Base-by-base conservation (phyloP, 2,329 filamentous ascomycete genomes). In the Ophiocordyceps camponoti-leonardi region DNA sequence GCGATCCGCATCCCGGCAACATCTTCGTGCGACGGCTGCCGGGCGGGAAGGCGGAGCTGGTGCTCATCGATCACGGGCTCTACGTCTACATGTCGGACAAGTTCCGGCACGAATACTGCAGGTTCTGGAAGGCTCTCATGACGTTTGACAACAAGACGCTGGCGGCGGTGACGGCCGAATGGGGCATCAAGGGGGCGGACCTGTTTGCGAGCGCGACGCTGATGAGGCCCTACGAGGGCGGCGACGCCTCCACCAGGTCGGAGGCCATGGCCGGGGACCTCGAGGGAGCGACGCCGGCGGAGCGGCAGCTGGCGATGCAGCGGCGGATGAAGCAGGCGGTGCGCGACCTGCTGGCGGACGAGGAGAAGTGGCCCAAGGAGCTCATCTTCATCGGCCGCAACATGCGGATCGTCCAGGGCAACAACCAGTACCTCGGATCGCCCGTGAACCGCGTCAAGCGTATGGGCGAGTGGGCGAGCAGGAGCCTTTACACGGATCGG, bases 1-100 rank as follows among this genome's bases (percentile, higher is more conserved):
- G 90, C 65, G 92, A 98, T 60, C 92, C 92, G 11, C 92, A 98
- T 58, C 92, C 92, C 1, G 90, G 90, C 26, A 98, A 98, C 65
- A 92, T 96, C 61, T 94, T 98, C 66, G 82, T 96, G 57, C 83
- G 92, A 10, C 81, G 92, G 10, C 71, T 86, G 16, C 83, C 87
- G 1, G 80, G 73, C 41, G 90, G 90, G n/a, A 73, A 78, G 41
- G 74, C 90, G 1, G 87, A 98, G 66, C 73, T 98, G 28, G 90
- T 96, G 1, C 79, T 98, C 33, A 94, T 98, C 58, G 92, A 98
- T 62, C 92, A 98, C 62, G 92, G 92, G 0, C 77, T 98, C 6
- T 98, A 98, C 66, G 86, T 96, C 46, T 82, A 85, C 61, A 92
- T 96, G 84, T 71, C 77, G 22, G 81, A 83, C 1, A 68, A 77